phyloP scores from a whole-genome alignment of 2,329 filamentous ascomycete genomes.

The Exophiala bonariae region DNA sequence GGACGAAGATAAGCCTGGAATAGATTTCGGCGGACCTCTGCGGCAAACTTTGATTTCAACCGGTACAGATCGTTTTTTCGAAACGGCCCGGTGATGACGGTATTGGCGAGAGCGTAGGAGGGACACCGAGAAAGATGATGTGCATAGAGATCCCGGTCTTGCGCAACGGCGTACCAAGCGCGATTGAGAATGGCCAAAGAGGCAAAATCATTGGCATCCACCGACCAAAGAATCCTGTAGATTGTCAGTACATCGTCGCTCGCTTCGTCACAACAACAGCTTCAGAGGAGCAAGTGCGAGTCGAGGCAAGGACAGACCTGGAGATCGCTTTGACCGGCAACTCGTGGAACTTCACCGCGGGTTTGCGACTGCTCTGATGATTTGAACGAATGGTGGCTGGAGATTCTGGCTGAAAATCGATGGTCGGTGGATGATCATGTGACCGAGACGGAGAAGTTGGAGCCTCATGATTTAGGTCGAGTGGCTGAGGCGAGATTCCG shows the following conservation, averaged over 20 bases:
- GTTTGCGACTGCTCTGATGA: not conserved
- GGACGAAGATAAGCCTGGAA: conserved; percentile 76
- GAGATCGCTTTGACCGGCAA: conserved; percentile 25
- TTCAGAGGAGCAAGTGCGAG: not conserved
- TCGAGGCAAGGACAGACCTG: conserved; percentile 16
- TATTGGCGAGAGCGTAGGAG: conserved; percentile 40
- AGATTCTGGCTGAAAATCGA: conserved; percentile 5
- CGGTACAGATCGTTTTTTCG: conserved; percentile 53
- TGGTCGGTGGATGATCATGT: conserved; percentile 6
- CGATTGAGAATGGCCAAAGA: conserved; percentile 46
- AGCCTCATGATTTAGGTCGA: conserved; percentile 18
- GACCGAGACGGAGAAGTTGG: conserved; percentile 1
- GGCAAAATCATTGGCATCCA: conserved; percentile 48
- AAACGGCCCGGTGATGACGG: conserved; percentile 33
- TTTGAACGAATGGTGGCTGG: conserved; percentile 5
- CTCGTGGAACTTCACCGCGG: conserved; percentile 13
- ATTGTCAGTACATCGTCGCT: conserved; percentile 12
- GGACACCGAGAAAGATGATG: conserved; percentile 47
- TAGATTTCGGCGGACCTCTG: conserved; percentile 72
- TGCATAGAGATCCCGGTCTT: conserved; percentile 45
- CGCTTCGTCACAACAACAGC: no score
- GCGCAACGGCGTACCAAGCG: conserved; percentile 44
- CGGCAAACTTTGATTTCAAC: conserved; percentile 66
- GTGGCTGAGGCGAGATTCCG: conserved; percentile 24
- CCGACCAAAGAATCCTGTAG: conserved; percentile 46